Percentiles rank a stretch among this genome's conserved stretches.
phyloP scores from a whole-genome alignment of 768 basidiomycete species.

The Phylloporus rhodoxanthus region DNA sequence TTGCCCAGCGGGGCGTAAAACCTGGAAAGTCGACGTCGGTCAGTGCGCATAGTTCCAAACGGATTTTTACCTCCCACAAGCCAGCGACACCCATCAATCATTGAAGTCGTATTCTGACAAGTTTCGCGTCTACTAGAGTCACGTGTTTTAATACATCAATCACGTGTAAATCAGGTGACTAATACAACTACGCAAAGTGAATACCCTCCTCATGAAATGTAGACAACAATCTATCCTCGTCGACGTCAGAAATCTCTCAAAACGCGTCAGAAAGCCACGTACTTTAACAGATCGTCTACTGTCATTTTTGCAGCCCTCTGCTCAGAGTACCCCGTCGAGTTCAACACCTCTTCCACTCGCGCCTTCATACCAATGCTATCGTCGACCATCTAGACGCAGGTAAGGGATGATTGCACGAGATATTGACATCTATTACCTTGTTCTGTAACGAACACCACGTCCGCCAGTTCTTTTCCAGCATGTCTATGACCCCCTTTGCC shows the following conservation, averaged over 20 bases:
- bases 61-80: conserved; percentile 42
- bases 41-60: conserved; percentile 10
- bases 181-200: conserved; percentile 49
- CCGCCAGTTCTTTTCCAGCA: conserved; percentile 89
- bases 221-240: conserved; percentile 49
- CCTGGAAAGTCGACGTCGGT: conserved; percentile 29
- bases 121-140: neutral
- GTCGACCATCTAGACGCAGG: conserved; percentile 50
- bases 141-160: neutral
- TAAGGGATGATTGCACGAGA: neutral
- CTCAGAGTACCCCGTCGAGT: conserved; percentile 66
- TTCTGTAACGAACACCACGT: conserved; percentile 86
- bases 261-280: conserved; percentile 26
- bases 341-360: conserved; percentile 67
- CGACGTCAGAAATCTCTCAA: neutral
- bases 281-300: conserved; percentile 87
- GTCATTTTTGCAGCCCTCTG: conserved; percentile 90
- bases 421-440: conserved; percentile 37
- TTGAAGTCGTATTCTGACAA: neutral
- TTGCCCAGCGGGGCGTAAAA: conserved; percentile 66
- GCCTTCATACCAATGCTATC: conserved; percentile 65
- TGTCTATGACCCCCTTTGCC: conserved; percentile 91
- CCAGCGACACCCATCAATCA: conserved; percentile 43
- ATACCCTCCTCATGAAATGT: conserved; percentile 72
- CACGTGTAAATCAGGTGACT: conserved; percentile 8